Evolutionary conservation across 495 filamentous ascomycete genomes (phyloP), one percentile per base, ranked within the genome.

Genomic region (Daldinia caldariorum): DNA sequence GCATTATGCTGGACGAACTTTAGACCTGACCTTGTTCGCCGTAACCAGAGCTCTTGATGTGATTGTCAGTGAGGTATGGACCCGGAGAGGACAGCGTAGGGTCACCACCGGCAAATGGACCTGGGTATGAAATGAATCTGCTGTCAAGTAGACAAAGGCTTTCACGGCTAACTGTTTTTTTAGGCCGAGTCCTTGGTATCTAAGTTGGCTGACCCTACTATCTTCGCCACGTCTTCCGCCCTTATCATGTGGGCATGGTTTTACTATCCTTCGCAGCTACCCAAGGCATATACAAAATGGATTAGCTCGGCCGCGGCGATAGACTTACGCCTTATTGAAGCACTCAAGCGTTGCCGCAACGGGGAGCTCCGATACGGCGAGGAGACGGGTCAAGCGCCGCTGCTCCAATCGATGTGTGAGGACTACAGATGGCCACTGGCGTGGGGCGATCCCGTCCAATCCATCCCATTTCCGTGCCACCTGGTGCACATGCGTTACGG

Each of bases 201-300:
- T 6, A 79, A 77, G 16, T 73, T 89, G 41, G 81, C 87, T 31
- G 91, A 94, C 74, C 86, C 92, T n/a, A 79, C 85, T 9, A 75
- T 94, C 5, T 97, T 97, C 75, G 88, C 92, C 18, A 71, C 85
- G 59, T 94, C 90, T 69, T 87, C 88, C 50, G 90, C 88, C n/a
- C 79, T 93, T 3, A 89, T 97, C 54, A 97, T 97, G 93, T 94
- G 92, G 90, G 86, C 91, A 18, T 97, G 91, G 91, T 89, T 97
- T 72, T 97, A 94, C 81, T 69, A 76, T 3, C 92, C 92, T 0
- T 81, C 85, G 41, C 84, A 87, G 54, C 80, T 97, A 5, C 93
- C 93, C 10, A 85, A 77, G 37, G 84, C 90, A 29, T 97, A 97
- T 79, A 91, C 88, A 66, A 91, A 91, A 77, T 97, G 94, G 93